A percentile compares a stretch with the other conserved stretches of the same genome.
These are phyloP conservation scores for Penicillium sp. DNA, from an alignment of 2,329 filamentous ascomycete genomes.

Conservation along the genomic window DNA sequence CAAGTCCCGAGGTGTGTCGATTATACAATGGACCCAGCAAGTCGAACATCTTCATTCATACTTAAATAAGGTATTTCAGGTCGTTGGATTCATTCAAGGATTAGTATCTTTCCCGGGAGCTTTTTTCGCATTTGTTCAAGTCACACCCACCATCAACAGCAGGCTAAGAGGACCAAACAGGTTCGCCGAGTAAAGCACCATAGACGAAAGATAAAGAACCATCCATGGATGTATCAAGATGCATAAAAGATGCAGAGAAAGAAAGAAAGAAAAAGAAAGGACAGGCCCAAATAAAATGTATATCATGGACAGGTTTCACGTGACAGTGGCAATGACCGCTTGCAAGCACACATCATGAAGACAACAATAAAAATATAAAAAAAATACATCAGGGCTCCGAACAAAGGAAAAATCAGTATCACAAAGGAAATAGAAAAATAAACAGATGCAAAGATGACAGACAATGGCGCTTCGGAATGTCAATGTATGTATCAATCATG, in stretches of 20 bases:
- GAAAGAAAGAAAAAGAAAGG: neutral
- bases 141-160: neutral
- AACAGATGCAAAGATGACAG: constrained; percentile 8
- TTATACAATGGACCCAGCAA: neutral
- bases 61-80: constrained; percentile 8
- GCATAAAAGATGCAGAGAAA: constrained; percentile 3
- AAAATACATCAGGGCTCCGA: constrained; percentile 19
- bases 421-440: constrained; percentile 26
- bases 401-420: constrained; percentile 24
- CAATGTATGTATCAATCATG: neutral
- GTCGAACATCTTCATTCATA: constrained; percentile 7
- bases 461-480: constrained; percentile 9
- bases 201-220: neutral
- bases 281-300: constrained; percentile 8
- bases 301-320: constrained; percentile 24
- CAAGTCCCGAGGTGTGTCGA: neutral
- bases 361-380: constrained; percentile 16
- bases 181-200: neutral
- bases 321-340: constrained; percentile 30
- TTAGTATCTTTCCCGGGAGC: constrained; percentile 23
- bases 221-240: neutral
- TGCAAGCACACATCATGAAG: constrained; percentile 31
- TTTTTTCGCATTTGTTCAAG: constrained; percentile 1
- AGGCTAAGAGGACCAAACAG: neutral
- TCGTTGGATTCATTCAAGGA: constrained; percentile 26